Percentiles rank a stretch among this genome's conserved stretches.
Conservation (phyloP, 768 basidiomycete species). For the Suillus tomentosus region DNA sequence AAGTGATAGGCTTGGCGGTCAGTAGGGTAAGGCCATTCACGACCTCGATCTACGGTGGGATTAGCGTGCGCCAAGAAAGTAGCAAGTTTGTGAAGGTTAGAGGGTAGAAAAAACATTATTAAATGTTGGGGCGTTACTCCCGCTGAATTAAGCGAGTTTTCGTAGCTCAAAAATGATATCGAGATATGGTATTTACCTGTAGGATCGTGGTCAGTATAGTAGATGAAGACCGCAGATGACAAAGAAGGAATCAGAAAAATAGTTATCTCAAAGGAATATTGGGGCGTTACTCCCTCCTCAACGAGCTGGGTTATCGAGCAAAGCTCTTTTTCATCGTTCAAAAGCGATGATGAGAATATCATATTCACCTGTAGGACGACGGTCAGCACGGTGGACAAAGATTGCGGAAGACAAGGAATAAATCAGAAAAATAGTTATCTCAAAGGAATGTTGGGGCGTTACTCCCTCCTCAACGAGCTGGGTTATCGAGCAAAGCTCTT, state of each 20-base stretch:
- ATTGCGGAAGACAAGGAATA: slow-evolving; percentile 9
- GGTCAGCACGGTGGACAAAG: slow-evolving; percentile 14
- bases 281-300: slow-evolving; percentile 85
- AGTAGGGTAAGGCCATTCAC: slow-evolving; percentile 88
- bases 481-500: slow-evolving; percentile 81
- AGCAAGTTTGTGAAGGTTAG: not conserved
- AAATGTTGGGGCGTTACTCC: slow-evolving; percentile 74
- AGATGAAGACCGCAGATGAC: slow-evolving; percentile 4
- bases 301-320: slow-evolving; percentile 90
- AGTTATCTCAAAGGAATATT: slow-evolving; percentile 65
- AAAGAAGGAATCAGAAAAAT: slow-evolving; percentile 42
- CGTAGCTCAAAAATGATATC: slow-evolving; percentile 36
- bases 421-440: slow-evolving; percentile 58
- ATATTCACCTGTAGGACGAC: slow-evolving; percentile 24
- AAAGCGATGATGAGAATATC: slow-evolving; percentile 4
- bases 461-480: slow-evolving; percentile 89
- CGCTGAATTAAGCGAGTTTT: slow-evolving; percentile 86
- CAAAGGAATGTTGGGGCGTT: slow-evolving; percentile 73
- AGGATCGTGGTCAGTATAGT: slow-evolving; percentile 14
- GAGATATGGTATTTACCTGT: slow-evolving; percentile 24
- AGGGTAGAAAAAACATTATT: slow-evolving; percentile 13
- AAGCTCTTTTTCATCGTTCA: slow-evolving; percentile 65
- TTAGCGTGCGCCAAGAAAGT: slow-evolving; percentile 1
- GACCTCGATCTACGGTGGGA: slow-evolving; percentile 70
- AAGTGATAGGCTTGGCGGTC: slow-evolving; percentile 96